Percentiles rank a stretch among this genome's conserved stretches.
Evolutionary conservation across 2,329 filamentous ascomycete species (phyloP).

Genomic region (Penicillium sp.): DNA sequence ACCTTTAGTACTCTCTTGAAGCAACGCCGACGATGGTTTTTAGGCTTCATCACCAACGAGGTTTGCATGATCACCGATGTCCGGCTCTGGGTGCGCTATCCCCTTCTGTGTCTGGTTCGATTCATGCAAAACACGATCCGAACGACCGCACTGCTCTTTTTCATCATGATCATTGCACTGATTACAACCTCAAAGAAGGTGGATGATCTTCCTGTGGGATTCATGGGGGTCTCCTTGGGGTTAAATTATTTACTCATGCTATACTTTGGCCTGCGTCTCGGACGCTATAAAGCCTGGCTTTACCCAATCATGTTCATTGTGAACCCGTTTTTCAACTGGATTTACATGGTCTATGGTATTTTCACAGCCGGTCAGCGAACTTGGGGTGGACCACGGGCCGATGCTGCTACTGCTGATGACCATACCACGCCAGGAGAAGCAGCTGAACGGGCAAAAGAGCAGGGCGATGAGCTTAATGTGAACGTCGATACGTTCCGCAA

Average conservation of each 20-base stretch:
- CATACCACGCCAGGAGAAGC: conserved; percentile 76
- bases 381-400: conserved; percentile 90
- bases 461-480: conserved; percentile 85
- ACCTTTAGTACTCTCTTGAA: conserved; percentile 83
- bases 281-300: conserved; percentile 88
- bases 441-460: conserved; percentile 74
- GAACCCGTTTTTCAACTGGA: conserved; percentile 97
- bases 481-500: conserved; percentile 78
- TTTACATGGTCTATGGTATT: conserved; percentile 96
- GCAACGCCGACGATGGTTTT: conserved; percentile 92
- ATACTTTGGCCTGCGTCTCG: conserved; percentile 85
- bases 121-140: conserved; percentile 97
- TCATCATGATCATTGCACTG: conserved; percentile 86
- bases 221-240: conserved; percentile 88
- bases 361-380: conserved; percentile 92
- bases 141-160: conserved; percentile 89
- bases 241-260: conserved; percentile 95
- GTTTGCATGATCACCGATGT: conserved; percentile 97
- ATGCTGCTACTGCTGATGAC: conserved; percentile 76
- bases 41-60: conserved; percentile 97
- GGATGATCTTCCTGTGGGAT: conserved; percentile 79
- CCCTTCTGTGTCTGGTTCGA: conserved; percentile 77
- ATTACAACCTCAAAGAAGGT: conserved; percentile 79
- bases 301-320: conserved; percentile 94
- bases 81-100: conserved; percentile 87